phyloP scores from a whole-genome alignment of 441 rosid genomes.

The Daphne laureola region DNA sequence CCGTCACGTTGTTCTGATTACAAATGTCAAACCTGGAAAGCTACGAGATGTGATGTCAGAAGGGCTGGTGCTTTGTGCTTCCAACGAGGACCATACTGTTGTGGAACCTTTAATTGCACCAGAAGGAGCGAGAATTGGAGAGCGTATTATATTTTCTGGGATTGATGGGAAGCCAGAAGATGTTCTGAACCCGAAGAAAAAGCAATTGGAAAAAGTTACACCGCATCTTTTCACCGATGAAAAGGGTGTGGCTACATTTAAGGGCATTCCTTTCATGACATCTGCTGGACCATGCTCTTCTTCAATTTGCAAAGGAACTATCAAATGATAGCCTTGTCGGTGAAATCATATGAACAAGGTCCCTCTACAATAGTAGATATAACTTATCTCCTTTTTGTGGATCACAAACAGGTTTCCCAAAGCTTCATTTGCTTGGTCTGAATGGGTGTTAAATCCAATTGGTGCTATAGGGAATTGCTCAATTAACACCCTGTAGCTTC shows the following conservation, averaged over 20 bases:
- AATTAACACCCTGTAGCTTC: too few relatives aligned
- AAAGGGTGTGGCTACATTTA: constrained; percentile 82
- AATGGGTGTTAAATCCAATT: not conserved
- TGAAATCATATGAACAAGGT: not conserved
- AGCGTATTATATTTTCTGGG: constrained; percentile 68
- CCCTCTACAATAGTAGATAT: not conserved
- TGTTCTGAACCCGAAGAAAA: constrained; percentile 88
- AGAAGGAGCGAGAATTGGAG: constrained; percentile 73
- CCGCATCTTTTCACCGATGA: constrained; percentile 83
- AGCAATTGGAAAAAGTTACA: constrained; percentile 91
- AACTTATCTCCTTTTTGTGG: constrained; percentile 1
- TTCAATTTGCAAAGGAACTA: constrained; percentile 61
- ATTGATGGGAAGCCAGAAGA: constrained; percentile 94
- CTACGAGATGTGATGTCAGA: constrained; percentile 87
- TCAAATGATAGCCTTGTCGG: constrained; percentile 37
- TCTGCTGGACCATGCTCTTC: constrained; percentile 79
- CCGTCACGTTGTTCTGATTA: constrained; percentile 66
- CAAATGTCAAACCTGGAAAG: constrained; percentile 98
- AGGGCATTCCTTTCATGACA: constrained; percentile 90
- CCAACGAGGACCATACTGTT: constrained; percentile 65
- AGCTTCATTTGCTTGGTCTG: not conserved
- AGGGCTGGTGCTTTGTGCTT: constrained; percentile 96
- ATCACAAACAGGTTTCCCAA: not conserved
- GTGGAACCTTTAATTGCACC: constrained; percentile 90
- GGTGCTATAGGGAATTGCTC: too few relatives aligned